Evolutionary conservation across 176 grass and related monocot genomes (phyloP).

Genomic region (Rhynchospora tenuis): DNA sequence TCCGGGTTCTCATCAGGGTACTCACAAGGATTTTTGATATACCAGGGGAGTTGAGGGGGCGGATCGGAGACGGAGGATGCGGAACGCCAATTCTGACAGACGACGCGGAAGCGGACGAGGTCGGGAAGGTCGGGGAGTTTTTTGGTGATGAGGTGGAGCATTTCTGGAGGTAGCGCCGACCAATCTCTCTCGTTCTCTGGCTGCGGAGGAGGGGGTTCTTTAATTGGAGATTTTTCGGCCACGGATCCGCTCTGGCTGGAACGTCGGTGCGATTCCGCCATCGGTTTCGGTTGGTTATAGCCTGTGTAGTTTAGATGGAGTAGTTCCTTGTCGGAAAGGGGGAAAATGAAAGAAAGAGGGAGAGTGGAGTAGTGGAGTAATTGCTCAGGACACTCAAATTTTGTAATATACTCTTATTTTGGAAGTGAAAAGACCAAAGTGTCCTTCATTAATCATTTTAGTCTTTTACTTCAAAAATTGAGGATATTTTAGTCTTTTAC

Average conservation of each 20-base stretch:
- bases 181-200: neutral
- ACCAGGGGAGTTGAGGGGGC: slow-evolving; percentile 30
- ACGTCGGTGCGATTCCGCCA: neutral
- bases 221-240: neutral
- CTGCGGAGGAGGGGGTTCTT: neutral
- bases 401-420: no score
- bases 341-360: no score
- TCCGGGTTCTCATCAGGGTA: neutral
- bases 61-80: neutral
- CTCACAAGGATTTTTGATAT: neutral
- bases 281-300: no score
- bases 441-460: no score
- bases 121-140: slow-evolving; percentile 17
- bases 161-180: slow-evolving; percentile 24
- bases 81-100: slow-evolving; percentile 24
- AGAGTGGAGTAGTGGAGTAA: no score
- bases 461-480: no score
- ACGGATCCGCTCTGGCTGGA: neutral
- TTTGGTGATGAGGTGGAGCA: slow-evolving; percentile 7
- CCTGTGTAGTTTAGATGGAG: no score
- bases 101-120: slow-evolving; percentile 18
- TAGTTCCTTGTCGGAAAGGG: no score
- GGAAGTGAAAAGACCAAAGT: no score
- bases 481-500: no score
- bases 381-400: no score